phyloP scores from a whole-genome alignment of 2,329 filamentous ascomycete genomes.

The Xylaria sp. region DNA sequence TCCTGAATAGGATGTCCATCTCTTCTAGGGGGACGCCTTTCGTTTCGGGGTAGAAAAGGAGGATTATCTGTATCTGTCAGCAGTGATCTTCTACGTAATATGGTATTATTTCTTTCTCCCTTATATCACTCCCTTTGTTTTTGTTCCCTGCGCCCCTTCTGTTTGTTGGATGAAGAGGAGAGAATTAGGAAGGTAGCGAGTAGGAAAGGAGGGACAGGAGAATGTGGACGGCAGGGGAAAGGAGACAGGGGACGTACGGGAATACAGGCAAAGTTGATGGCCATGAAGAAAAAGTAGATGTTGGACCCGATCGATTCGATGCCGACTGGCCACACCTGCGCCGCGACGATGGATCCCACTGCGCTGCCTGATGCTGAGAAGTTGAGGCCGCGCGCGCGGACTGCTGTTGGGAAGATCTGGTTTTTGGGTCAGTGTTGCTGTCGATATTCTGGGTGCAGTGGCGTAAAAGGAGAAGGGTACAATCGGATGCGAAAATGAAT shows the following conservation, averaged over 20 bases:
- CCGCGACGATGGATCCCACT: conserved; percentile 64
- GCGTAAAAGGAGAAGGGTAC: background rate
- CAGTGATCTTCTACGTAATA: too few relatives aligned
- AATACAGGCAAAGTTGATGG: conserved; percentile 59
- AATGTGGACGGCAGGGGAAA: background rate
- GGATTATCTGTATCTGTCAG: conserved; percentile 39
- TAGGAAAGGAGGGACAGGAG: background rate
- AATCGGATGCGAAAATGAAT: background rate
- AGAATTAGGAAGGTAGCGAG: background rate
- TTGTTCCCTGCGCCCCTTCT: background rate
- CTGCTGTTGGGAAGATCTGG: conserved; percentile 66
- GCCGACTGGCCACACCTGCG: conserved; percentile 66
- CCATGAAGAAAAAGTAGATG: conserved; percentile 68
- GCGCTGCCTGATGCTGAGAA: conserved; percentile 64
- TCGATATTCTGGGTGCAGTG: too few relatives aligned
- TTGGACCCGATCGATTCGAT: conserved; percentile 60
- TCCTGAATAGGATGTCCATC: conserved; percentile 43
- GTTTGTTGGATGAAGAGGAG: background rate
- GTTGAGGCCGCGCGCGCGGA: conserved; percentile 66
- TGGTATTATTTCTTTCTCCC: background rate
- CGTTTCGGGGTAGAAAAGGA: conserved; percentile 46
- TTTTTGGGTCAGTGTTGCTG: background rate
- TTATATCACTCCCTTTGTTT: background rate
- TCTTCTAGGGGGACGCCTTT: conserved; percentile 45
- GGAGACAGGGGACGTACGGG: conserved; percentile 48